Percentiles rank a stretch among this genome's conserved stretches.
These are phyloP conservation scores for Clavispora carvajalis DNA, from an alignment of 805 yeast genomes.

Conservation along the genomic window DNA sequence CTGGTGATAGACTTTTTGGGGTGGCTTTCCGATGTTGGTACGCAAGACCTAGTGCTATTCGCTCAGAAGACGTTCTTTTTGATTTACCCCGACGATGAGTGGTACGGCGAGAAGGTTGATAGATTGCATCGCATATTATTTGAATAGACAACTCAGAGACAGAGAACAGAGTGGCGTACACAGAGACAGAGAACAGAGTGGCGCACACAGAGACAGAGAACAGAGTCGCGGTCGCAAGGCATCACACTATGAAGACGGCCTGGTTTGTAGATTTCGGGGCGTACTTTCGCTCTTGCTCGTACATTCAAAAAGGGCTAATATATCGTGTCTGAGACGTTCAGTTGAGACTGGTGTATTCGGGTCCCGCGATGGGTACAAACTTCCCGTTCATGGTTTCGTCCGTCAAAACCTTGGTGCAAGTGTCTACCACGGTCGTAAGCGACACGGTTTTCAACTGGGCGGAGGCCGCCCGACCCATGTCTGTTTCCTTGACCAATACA, in stretches of 20 bases:
- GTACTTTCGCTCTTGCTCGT: too few species aligned
- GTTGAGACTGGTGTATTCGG: slow-evolving; percentile 4
- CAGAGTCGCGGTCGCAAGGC: too few species aligned
- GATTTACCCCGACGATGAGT: slow-evolving; percentile 5
- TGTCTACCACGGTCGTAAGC: slow-evolving; percentile 23
- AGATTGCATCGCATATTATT: not conserved
- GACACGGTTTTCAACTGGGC: slow-evolving; percentile 19
- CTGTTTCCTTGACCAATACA: slow-evolving; percentile 62
- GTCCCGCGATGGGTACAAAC: slow-evolving; percentile 19
- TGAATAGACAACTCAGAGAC: not conserved
- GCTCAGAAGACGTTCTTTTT: slow-evolving; percentile 9
- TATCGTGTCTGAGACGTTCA: not conserved
- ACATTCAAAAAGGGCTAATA: too few species aligned
- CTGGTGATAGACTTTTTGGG: slow-evolving; percentile 9
- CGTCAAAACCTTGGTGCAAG: slow-evolving; percentile 7
- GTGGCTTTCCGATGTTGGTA: slow-evolving; percentile 11
- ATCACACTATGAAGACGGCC: too few species aligned
- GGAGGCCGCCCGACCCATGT: slow-evolving; percentile 46
- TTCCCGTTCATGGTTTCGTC: slow-evolving; percentile 29
- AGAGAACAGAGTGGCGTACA: too few species aligned
- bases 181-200: too few species aligned
- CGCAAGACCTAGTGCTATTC: slow-evolving; percentile 3
- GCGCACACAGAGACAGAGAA: too few species aligned
- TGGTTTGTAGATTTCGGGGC: too few species aligned
- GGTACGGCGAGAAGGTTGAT: not conserved